phyloP scores from a whole-genome alignment of 2,329 filamentous ascomycete genomes.

The Aureobasidium musti region DNA sequence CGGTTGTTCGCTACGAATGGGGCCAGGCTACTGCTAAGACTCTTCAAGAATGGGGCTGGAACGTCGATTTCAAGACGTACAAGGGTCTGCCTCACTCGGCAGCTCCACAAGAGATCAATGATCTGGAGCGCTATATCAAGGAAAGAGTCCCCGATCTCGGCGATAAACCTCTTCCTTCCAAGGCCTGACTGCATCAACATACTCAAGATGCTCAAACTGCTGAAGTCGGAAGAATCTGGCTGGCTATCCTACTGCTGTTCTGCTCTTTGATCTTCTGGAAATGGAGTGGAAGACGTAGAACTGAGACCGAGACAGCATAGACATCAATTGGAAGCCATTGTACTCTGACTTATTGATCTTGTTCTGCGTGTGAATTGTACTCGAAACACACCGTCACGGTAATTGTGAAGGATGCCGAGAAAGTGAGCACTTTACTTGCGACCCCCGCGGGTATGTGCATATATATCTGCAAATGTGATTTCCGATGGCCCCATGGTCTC shows the following conservation, averaged over 20 bases:
- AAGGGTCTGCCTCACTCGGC: slow-evolving; percentile 76
- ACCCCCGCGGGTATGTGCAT: background rate
- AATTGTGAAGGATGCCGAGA: background rate
- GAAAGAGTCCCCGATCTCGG: slow-evolving; percentile 54
- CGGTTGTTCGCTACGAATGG: slow-evolving; percentile 68
- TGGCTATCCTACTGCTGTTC: background rate
- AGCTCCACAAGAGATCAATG: slow-evolving; percentile 74
- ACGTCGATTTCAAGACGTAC: slow-evolving; percentile 76
- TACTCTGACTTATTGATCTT: too few relatives aligned
- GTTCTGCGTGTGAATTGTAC: too few relatives aligned
- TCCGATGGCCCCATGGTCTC: background rate
- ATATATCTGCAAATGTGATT: background rate
- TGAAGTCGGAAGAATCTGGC: background rate
- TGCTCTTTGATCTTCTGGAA: background rate
- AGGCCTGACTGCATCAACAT: slow-evolving; percentile 25
- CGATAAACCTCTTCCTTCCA: slow-evolving; percentile 35
- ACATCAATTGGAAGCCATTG: background rate
- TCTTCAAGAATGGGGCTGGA: slow-evolving; percentile 69
- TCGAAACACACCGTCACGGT: slow-evolving; percentile 11
- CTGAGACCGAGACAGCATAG: background rate
- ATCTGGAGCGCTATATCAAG: slow-evolving; percentile 68
- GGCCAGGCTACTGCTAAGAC: slow-evolving; percentile 67
- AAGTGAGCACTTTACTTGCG: background rate
- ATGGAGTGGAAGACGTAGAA: background rate
- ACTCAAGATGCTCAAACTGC: background rate